Evolutionary conservation across 2,329 filamentous ascomycete genomes (phyloP), one percentile per base, ranked within the genome.

Genomic region (Pseudogymnoascus sp.): DNA sequence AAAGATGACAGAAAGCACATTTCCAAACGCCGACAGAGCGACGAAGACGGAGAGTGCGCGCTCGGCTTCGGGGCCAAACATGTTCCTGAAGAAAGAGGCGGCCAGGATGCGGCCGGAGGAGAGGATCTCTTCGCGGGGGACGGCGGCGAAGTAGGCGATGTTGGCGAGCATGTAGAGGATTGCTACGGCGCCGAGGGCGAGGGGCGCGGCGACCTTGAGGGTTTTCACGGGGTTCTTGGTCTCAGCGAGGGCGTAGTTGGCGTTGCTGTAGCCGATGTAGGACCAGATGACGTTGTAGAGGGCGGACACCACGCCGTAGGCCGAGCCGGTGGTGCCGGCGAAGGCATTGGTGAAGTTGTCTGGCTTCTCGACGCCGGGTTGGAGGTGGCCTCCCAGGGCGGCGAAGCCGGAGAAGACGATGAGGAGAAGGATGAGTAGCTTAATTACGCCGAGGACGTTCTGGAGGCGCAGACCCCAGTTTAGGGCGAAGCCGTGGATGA

Each of bases 221-320:
- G 86, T 89, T 23, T 79, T 78, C 4, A 85, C 80, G 0, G 86
- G 86, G 73, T 88, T 83, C 71, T 80, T 84, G 56, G 84, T 87
- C 76, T 90, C 87, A 70, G 80, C 82, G 33, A 86, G 76, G 53
- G 80, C 84, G 69, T 88, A 87, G 75, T 88, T 88, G 71, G 84
- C 85, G 72, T 88, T 88, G 75, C 79, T 83, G 77, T 86, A 87
- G 23, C 86, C 86, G 67, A 87, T 82, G 69, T 85, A 90, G 65
- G 82, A 85, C 82, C 86, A 89, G 69, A 89, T 86, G 66, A 89
- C 85, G 68, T 88, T 89, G 77, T 88, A 89, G 0, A 90, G 75
- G 0, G 87, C 85, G 1, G 84, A 88, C n/a, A 88, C 85, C 35
- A 88, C 79, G 59, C 84, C 84, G 66, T 89, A 89, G 1, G 84